Percentiles rank a stretch among this genome's conserved stretches.
Conservation (phyloP, 1,139 yeast species). For the Blastobotrys proliferans region DNA sequence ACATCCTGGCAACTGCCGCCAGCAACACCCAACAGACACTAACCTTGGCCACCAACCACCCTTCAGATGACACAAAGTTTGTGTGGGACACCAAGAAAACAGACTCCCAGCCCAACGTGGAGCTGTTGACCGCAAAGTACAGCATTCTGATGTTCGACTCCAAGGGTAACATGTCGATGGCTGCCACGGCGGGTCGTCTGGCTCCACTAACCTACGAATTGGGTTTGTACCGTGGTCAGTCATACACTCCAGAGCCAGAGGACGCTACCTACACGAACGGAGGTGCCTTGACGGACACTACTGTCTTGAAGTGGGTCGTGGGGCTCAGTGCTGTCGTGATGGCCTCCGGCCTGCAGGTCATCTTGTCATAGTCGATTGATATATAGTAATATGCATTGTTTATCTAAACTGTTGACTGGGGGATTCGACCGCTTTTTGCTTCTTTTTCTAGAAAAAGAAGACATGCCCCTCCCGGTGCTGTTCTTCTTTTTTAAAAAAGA, state of each 20-base stretch:
- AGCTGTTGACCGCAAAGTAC: constrained; percentile 35
- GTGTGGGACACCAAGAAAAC: constrained; percentile 40
- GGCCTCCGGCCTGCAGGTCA: constrained; percentile 15
- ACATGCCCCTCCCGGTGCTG: no score
- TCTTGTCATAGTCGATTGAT: no score
- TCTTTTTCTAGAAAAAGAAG: no score
- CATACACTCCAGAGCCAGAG: constrained; percentile 35
- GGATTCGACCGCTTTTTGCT: no score
- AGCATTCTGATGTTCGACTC: constrained; percentile 37
- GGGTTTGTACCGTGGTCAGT: constrained; percentile 38
- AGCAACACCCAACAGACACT: constrained; percentile 36
- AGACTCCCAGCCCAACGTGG: constrained; percentile 18
- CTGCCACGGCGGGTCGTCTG: constrained; percentile 32
- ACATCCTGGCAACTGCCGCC: constrained; percentile 38
- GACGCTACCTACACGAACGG: constrained; percentile 14
- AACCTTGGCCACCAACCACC: constrained; percentile 35
- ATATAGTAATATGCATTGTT: no score
- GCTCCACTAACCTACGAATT: constrained; percentile 32
- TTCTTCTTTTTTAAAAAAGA: no score
- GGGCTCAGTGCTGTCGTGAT: constrained; percentile 12
- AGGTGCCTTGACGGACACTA: constrained; percentile 9
- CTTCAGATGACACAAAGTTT: constrained; percentile 30
- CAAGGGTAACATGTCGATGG: constrained; percentile 25
- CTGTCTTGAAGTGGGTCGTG: constrained; percentile 16
- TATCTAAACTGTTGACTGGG: no score